Evolutionary conservation across 2,329 filamentous ascomycete species (phyloP).

Genomic region (Colletotrichum plurivorum): DNA sequence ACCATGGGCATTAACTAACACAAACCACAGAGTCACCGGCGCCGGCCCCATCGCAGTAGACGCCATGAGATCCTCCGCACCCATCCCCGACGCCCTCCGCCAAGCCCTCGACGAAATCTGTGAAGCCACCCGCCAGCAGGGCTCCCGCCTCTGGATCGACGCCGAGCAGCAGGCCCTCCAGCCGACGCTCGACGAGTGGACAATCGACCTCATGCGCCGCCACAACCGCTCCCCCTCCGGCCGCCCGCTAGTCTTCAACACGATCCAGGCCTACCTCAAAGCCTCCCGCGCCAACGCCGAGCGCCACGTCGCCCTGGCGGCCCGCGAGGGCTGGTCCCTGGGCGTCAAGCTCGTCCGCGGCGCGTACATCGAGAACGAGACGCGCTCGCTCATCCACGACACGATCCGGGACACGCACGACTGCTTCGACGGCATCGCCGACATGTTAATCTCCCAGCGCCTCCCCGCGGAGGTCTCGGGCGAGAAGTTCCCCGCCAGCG

Average conservation of each 20-base stretch:
- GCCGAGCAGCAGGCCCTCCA: constrained; percentile 88
- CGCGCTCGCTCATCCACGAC: constrained; percentile 78
- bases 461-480: constrained; percentile 44
- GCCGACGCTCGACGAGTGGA: constrained; percentile 85
- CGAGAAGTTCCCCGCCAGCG: constrained; percentile 67
- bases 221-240: constrained; percentile 76
- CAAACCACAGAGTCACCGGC: constrained; percentile 77
- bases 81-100: constrained; percentile 75
- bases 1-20: not conserved
- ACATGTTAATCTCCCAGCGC: constrained; percentile 76
- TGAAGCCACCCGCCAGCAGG: constrained; percentile 76
- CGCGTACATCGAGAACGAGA: constrained; percentile 80
- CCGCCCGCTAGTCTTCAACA: constrained; percentile 82
- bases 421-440: constrained; percentile 80
- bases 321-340: constrained; percentile 73
- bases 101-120: constrained; percentile 83
- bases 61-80: constrained; percentile 72
- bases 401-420: constrained; percentile 80
- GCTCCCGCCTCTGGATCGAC: constrained; percentile 84
- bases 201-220: constrained; percentile 79
- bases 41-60: constrained; percentile 81
- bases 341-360: constrained; percentile 84
- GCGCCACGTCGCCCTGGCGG: constrained; percentile 71
- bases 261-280: constrained; percentile 85
- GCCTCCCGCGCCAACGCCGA: constrained; percentile 70